Evolutionary conservation across 2,329 filamentous ascomycete genomes (phyloP).

Genomic region (Emericellopsis cladophorae): DNA sequence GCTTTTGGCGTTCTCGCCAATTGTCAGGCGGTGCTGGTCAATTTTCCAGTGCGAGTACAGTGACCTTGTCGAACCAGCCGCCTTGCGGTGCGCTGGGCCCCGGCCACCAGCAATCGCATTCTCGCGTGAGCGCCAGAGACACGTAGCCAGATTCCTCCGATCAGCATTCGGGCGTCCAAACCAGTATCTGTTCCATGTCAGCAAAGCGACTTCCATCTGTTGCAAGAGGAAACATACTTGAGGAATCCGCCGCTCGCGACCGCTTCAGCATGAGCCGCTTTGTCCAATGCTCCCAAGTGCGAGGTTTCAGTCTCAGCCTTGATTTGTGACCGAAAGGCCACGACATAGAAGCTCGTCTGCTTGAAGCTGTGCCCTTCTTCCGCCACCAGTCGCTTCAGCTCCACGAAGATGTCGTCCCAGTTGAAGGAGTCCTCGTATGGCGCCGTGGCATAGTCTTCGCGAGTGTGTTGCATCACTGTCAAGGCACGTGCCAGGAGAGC

Average conservation of each 20-base stretch:
- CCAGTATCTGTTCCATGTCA: constrained; percentile 54
- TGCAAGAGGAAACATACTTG: constrained; percentile 40
- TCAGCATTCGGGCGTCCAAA: constrained; percentile 62
- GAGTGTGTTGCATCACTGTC: constrained; percentile 46
- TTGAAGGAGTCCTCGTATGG: constrained; percentile 67
- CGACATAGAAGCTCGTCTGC: constrained; percentile 62
- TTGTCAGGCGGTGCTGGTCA: constrained; percentile 54
- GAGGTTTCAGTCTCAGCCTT: constrained; percentile 53
- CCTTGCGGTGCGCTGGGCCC: constrained; percentile 50
- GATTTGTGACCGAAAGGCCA: constrained; percentile 69
- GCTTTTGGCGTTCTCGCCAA: constrained; percentile 49
- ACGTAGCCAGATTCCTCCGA: constrained; percentile 72
- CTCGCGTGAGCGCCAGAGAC: constrained; percentile 48
- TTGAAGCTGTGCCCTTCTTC: constrained; percentile 37
- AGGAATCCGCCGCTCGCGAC: constrained; percentile 67
- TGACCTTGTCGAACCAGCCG: constrained; percentile 49
- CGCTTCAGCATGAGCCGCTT: constrained; percentile 69
- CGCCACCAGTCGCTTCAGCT: constrained; percentile 38
- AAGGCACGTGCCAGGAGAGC: constrained; percentile 62
- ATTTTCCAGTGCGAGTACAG: constrained; percentile 57
- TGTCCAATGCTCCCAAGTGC: constrained; percentile 61
- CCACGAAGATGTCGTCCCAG: constrained; percentile 50
- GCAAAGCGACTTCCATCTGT: neutral
- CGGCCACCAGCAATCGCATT: constrained; percentile 47
- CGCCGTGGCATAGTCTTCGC: constrained; percentile 63